These are phyloP conservation scores for Polyporus tsugae DNA, from an alignment of 1,284 basidiomycete genomes.

Conservation along the genomic window DNA sequence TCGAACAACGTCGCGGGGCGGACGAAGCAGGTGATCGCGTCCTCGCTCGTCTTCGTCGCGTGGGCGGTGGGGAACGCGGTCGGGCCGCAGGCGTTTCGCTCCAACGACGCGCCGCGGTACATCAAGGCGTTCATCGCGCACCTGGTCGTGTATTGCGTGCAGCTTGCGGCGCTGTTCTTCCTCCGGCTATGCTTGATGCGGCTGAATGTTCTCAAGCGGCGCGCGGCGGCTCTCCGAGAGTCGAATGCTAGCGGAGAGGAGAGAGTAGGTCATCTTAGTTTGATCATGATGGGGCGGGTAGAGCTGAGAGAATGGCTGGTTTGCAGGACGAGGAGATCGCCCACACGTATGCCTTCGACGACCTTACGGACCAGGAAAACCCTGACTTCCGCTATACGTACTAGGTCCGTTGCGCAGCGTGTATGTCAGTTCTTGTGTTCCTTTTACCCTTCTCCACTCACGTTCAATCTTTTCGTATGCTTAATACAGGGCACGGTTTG, in stretches of 20 bases:
- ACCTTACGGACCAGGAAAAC: conserved; percentile 58
- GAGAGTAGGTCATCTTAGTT: conserved; percentile 24
- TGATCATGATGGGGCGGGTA: background rate
- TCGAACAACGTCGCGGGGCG: conserved; percentile 56
- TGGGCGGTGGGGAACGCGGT: conserved; percentile 61
- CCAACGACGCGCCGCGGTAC: conserved; percentile 56
- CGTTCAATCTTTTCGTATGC: background rate
- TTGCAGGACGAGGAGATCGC: conserved; percentile 46
- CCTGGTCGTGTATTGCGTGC: conserved; percentile 56
- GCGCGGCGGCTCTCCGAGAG: conserved; percentile 44
- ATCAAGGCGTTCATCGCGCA: conserved; percentile 58
- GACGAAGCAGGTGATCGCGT: conserved; percentile 57
- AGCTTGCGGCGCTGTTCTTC: conserved; percentile 50
- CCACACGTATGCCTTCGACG: conserved; percentile 56
- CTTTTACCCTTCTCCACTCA: background rate
- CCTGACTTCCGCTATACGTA: conserved; percentile 49
- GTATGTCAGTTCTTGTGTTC: too few species aligned
- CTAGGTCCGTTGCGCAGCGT: background rate
- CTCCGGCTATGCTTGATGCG: conserved; percentile 48
- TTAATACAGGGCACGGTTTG: too few species aligned
- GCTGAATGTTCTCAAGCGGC: conserved; percentile 53
- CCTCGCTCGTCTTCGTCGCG: conserved; percentile 53
- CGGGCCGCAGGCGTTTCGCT: conserved; percentile 59
- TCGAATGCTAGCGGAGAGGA: conserved; percentile 41
- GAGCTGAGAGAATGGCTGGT: background rate